These are phyloP conservation scores for Xylona heveae DNA, from an alignment of 495 filamentous ascomycete species.

Conservation along the genomic window DNA sequence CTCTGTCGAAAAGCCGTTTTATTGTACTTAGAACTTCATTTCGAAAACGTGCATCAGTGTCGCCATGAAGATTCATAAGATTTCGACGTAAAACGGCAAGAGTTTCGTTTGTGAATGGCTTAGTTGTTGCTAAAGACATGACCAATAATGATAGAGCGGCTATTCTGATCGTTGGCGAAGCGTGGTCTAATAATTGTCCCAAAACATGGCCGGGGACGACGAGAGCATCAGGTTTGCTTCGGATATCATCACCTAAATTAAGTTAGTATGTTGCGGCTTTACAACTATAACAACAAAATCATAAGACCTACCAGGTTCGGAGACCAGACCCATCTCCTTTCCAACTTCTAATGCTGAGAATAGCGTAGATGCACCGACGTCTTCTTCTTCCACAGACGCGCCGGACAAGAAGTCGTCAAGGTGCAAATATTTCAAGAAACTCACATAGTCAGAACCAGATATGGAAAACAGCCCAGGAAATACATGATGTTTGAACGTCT, in stretches of 20 bases:
- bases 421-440: slow-evolving; percentile 30
- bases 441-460: slow-evolving; percentile 27
- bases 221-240: slow-evolving; percentile 14
- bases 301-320: slow-evolving; percentile 39
- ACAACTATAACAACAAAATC: too few relatives aligned
- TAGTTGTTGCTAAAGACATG: slow-evolving; percentile 43
- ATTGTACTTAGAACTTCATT: slow-evolving; percentile 50
- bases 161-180: slow-evolving; percentile 39
- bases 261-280: slow-evolving; percentile 4
- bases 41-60: slow-evolving; percentile 65
- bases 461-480: slow-evolving; percentile 47
- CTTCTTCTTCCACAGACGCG: slow-evolving; percentile 19
- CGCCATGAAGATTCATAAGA: slow-evolving; percentile 48
- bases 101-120: slow-evolving; percentile 37
- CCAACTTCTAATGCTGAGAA: slow-evolving; percentile 53
- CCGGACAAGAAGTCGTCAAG: slow-evolving; percentile 20
- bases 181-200: slow-evolving; percentile 35
- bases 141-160: slow-evolving; percentile 57
- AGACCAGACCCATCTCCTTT: slow-evolving; percentile 57
- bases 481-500: slow-evolving; percentile 49
- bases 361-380: slow-evolving; percentile 31
- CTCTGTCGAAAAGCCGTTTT: slow-evolving; percentile 42
- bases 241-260: slow-evolving; percentile 12
- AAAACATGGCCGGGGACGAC: slow-evolving; percentile 21
- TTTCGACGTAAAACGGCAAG: slow-evolving; percentile 36